These are phyloP conservation scores for Thelonectria rubi DNA, from an alignment of 2,329 filamentous ascomycete genomes.

Conservation along the genomic window DNA sequence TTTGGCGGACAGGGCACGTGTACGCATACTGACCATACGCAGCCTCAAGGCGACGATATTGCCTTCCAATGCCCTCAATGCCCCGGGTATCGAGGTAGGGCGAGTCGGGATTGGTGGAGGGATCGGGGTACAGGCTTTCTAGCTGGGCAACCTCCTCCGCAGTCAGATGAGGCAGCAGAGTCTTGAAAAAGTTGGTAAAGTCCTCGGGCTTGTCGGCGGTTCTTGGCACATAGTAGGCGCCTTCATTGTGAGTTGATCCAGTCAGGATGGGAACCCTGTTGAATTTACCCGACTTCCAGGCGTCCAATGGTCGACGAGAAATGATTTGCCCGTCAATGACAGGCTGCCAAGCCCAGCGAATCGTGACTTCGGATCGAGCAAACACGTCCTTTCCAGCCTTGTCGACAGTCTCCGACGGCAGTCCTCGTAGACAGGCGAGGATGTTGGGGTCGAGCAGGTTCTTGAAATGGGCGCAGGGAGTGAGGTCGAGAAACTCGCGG, in stretches of 20 bases:
- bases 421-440: slow-evolving; percentile 36
- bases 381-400: slow-evolving; percentile 43
- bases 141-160: slow-evolving; percentile 25
- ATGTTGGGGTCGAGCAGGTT: slow-evolving; percentile 41
- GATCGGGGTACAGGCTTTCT: slow-evolving; percentile 35
- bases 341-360: slow-evolving; percentile 47
- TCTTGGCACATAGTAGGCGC: slow-evolving; percentile 42
- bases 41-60: slow-evolving; percentile 35
- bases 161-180: slow-evolving; percentile 40
- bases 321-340: slow-evolving; percentile 45
- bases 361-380: slow-evolving; percentile 39
- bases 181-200: slow-evolving; percentile 42
- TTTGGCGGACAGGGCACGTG: slow-evolving; percentile 37
- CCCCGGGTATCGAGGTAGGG: slow-evolving; percentile 31
- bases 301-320: slow-evolving; percentile 43
- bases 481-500: slow-evolving; percentile 43
- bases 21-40: slow-evolving; percentile 39
- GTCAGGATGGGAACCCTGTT: slow-evolving; percentile 45
- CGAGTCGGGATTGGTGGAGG: slow-evolving; percentile 27
- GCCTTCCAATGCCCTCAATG: slow-evolving; percentile 26
- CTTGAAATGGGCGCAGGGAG: slow-evolving; percentile 38
- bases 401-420: slow-evolving; percentile 40
- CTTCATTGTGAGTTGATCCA: slow-evolving; percentile 44
- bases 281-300: slow-evolving; percentile 46
- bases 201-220: slow-evolving; percentile 32